Base-by-base conservation (phyloP, 129 eudicot species). In the Centrapalus pauciflorus region DNA sequence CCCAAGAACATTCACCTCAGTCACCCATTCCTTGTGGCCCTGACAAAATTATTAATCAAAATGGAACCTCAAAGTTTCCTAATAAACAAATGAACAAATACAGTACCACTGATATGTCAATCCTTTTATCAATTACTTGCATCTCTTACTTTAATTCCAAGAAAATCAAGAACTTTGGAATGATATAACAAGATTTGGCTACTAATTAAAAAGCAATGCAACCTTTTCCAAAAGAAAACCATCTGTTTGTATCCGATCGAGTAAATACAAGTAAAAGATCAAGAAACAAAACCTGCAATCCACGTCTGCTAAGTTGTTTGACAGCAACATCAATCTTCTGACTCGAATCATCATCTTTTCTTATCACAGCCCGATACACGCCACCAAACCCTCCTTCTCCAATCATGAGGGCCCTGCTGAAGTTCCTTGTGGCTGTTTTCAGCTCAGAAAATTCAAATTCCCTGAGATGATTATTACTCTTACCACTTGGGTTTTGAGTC, bases 371-470 rank as follows among this genome's bases (percentile, higher is more conserved):
- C 55, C 85, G 75, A 56, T 80, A 89, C 13, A 89, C 96, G 12
- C 82, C 85, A n/a, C 96, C 96, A 79, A 89, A 89, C 9, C 96
- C 96, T 5, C 96, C 96, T 85, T 89, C 96, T 45, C 96, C 96
- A 14, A 89, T 71, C 94, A 89, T 83, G 34, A 89, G 85, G 41
- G 94, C 79, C 17, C 96, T 87, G 71, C 84, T 89, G n/a, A 89
- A 89, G 61, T 83, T 85, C 71, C 25, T 79, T 14, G 96, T 89
- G 30, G 89, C 87, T 0, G 84, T 66, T 76, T 83, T 89, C 56
- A 89, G 82, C 72, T 89, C 96, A 13, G 61, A 48, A 29, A 76
- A 66, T 32, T 79, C 63, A 67, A 85, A 89, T 37, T 76, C 93
- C 56, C 73, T 78, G 61, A 89, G 90, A 73, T 81, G 78, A 48